A percentile compares a stretch with the other conserved stretches of the same genome.
Conservation (phyloP, 202 grass and related monocot genomes). For the Eragrostis tef region DNA sequence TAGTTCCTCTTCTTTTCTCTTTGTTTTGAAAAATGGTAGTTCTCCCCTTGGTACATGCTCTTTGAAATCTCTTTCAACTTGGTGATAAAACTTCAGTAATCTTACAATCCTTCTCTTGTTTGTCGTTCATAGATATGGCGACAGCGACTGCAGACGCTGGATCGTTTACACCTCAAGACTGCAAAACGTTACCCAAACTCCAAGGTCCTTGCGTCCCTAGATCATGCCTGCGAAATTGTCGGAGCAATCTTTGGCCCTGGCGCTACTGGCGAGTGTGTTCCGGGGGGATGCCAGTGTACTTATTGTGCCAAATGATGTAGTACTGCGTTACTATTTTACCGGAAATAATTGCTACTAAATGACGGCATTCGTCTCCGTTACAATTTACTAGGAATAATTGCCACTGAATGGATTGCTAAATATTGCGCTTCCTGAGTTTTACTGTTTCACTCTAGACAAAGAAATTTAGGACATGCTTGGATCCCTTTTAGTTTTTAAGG, state of each 20-base stretch:
- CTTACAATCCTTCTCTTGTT: neutral
- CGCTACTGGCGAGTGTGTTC: neutral
- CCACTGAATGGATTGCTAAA: neutral
- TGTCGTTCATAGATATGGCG: neutral
- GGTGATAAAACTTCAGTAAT: neutral
- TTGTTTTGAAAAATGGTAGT: neutral
- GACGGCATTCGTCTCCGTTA: neutral
- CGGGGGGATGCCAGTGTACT: constrained; percentile 18
- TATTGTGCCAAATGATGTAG: constrained; percentile 5
- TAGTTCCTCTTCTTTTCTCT: neutral
- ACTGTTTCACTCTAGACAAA: no score
- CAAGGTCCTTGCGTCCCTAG: neutral
- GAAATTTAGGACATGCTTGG: no score
- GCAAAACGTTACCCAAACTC: neutral
- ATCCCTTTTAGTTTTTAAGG: no score
- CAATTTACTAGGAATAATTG: neutral
- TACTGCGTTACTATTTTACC: no score
- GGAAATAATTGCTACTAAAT: neutral
- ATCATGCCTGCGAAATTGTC: neutral
- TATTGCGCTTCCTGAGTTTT: neutral
- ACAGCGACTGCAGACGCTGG: neutral
- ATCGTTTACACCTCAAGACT: constrained; percentile 24
- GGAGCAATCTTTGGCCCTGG: neutral
- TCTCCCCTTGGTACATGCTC: neutral
- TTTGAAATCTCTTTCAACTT: neutral